A percentile compares a stretch with the other conserved stretches of the same genome.
These are phyloP conservation scores for Yarrowia divulgata DNA, from an alignment of 805 yeast species.

Conservation along the genomic window DNA sequence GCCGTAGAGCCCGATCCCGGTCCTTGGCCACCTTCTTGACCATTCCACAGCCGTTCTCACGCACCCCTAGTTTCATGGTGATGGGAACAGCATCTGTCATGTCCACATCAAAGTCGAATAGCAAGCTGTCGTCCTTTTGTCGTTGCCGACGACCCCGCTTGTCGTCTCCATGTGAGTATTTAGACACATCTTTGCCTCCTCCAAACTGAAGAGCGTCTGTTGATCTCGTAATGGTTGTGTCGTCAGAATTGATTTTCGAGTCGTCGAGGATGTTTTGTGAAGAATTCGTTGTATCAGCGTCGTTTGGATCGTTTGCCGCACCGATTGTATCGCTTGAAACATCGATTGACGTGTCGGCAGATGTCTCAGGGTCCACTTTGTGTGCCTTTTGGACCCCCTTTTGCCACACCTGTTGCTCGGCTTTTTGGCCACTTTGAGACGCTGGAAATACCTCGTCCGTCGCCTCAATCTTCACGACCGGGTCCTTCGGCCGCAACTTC, in stretches of 20 bases:
- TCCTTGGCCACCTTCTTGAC: not conserved
- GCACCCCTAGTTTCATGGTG: not conserved
- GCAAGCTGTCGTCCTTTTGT: constrained; percentile 12
- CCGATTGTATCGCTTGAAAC: too few relatives aligned
- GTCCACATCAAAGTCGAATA: constrained; percentile 29
- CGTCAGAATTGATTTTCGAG: not conserved
- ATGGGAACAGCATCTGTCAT: constrained; percentile 14
- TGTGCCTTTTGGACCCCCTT: not conserved
- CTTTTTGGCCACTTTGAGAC: not conserved
- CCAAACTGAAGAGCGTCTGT: not conserved
- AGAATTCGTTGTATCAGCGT: too few relatives aligned
- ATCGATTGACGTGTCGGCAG: too few relatives aligned
- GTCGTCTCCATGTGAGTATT: constrained; percentile 8
- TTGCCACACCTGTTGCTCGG: not conserved
- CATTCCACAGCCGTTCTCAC: constrained; percentile 26
- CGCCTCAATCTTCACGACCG: constrained; percentile 17
- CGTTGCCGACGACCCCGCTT: constrained; percentile 17
- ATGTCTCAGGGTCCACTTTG: too few relatives aligned
- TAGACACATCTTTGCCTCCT: constrained; percentile 23
- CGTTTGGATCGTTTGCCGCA: too few relatives aligned
- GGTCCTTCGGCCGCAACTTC: constrained; percentile 1
- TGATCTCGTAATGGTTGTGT: not conserved
- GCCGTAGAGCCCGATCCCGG: constrained; percentile 1
- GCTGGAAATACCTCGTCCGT: not conserved
- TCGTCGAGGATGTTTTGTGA: not conserved